Percentiles rank a stretch among this genome's conserved stretches.
phyloP scores from a whole-genome alignment of 345 rosid genomes.

The Populus ilicifolia region DNA sequence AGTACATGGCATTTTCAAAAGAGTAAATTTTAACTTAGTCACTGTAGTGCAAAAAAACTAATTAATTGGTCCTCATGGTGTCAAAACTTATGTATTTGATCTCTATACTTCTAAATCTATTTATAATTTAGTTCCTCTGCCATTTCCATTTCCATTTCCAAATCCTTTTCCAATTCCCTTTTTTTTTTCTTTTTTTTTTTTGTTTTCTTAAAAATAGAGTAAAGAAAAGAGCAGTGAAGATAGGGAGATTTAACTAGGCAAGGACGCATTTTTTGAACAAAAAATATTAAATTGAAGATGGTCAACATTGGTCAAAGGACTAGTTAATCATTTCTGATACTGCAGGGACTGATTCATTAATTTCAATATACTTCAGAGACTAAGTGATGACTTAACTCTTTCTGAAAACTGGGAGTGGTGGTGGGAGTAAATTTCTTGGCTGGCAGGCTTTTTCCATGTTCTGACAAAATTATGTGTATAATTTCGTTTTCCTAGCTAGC shows the following conservation, averaged over 20 bases:
- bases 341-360: background rate
- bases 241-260: background rate
- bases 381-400: background rate
- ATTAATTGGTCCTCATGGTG: background rate
- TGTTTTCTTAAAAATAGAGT: background rate
- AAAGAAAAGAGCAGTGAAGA: background rate
- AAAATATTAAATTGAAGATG: background rate
- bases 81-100: too few species aligned
- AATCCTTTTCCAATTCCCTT: background rate
- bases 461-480: background rate
- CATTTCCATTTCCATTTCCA: background rate
- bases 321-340: background rate
- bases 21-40: background rate
- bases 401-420: background rate
- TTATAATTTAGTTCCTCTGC: background rate
- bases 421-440: too few species aligned
- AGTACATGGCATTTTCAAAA: background rate
- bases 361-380: background rate
- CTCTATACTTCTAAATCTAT: background rate
- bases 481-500: background rate
- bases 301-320: background rate
- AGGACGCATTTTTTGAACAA: background rate
- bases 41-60: background rate
- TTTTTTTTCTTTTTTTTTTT: too few species aligned
- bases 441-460: too few species aligned